phyloP scores from a whole-genome alignment of 352 stramenopile genomes.

The Pythium inflatum region DNA sequence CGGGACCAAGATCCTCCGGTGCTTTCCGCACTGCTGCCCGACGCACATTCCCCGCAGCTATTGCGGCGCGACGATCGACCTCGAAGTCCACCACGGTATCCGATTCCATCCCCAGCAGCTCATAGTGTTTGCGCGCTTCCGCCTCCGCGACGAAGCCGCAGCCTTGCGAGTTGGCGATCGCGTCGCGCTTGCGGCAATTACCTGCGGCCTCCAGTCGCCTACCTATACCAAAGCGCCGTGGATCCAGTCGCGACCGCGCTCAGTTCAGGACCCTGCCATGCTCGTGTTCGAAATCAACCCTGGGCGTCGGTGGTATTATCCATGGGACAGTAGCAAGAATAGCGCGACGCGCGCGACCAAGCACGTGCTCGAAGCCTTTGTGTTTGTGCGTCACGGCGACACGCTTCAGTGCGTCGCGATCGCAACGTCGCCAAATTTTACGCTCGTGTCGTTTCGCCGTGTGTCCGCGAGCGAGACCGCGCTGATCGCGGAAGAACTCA shows the following conservation, averaged over 20 bases:
- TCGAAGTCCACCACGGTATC: slow-evolving; percentile 18
- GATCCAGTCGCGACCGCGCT: slow-evolving; percentile 6
- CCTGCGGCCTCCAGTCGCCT: slow-evolving; percentile 6
- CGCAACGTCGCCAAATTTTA: slow-evolving; percentile 17
- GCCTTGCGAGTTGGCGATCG: slow-evolving; percentile 1
- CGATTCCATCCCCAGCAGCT: background rate
- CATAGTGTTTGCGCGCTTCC: slow-evolving; percentile 19
- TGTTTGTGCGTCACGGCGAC: slow-evolving; percentile 7
- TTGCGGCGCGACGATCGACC: slow-evolving; percentile 37
- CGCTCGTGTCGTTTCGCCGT: slow-evolving; percentile 21
- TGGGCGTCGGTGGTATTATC: slow-evolving; percentile 21
- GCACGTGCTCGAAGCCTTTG: slow-evolving; percentile 28
- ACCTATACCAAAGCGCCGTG: slow-evolving; percentile 14
- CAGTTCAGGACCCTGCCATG: background rate
- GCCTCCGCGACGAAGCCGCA: background rate
- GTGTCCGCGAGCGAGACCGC: slow-evolving; percentile 15
- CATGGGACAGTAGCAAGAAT: slow-evolving; percentile 24
- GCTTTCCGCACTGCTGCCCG: slow-evolving; percentile 49
- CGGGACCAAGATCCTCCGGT: slow-evolving; percentile 33
- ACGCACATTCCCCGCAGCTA: slow-evolving; percentile 45
- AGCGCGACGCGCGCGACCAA: slow-evolving; percentile 21
- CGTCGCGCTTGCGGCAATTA: background rate
- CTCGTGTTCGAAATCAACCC: slow-evolving; percentile 27
- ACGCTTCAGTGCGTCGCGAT: slow-evolving; percentile 2
- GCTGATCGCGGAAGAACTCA: slow-evolving; percentile 15